Evolutionary conservation across 257 asterid genomes (phyloP).

Genomic region (Nicotiana tabacum): DNA sequence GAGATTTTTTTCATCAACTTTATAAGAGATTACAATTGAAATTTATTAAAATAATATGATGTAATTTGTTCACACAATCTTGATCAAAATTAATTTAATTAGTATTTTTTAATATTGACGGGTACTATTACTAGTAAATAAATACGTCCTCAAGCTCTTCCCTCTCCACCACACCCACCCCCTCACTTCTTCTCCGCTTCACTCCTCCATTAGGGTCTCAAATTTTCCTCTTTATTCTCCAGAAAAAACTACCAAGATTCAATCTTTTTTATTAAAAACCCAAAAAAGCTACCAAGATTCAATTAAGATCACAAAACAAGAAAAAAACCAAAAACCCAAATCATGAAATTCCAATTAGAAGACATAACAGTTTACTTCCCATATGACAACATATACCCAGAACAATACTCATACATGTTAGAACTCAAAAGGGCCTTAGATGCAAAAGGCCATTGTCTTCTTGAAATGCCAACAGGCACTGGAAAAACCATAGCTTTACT

Average conservation of each 20-base stretch:
- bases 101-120: too few relatives aligned
- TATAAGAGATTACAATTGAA: too few relatives aligned
- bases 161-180: too few relatives aligned
- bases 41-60: too few relatives aligned
- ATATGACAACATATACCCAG: slow-evolving; percentile 90
- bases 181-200: too few relatives aligned
- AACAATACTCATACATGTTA: slow-evolving; percentile 86
- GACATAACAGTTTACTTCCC: slow-evolving; percentile 92
- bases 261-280: not conserved
- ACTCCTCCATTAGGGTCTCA: too few relatives aligned
- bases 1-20: too few relatives aligned
- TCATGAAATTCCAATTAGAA: slow-evolving; percentile 89
- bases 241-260: not conserved
- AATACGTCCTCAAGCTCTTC: too few relatives aligned
- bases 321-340: not conserved
- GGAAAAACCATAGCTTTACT: slow-evolving; percentile 91
- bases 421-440: slow-evolving; percentile 93
- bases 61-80: too few relatives aligned
- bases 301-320: not conserved
- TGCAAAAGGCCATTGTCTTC: slow-evolving; percentile 87
- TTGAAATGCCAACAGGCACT: slow-evolving; percentile 98
- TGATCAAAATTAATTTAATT: too few relatives aligned
- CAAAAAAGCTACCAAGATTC: not conserved
- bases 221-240: not conserved
- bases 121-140: too few relatives aligned